phyloP scores from a whole-genome alignment of 352 stramenopile genomes.

The Thalassiosira livingstoniorum region DNA sequence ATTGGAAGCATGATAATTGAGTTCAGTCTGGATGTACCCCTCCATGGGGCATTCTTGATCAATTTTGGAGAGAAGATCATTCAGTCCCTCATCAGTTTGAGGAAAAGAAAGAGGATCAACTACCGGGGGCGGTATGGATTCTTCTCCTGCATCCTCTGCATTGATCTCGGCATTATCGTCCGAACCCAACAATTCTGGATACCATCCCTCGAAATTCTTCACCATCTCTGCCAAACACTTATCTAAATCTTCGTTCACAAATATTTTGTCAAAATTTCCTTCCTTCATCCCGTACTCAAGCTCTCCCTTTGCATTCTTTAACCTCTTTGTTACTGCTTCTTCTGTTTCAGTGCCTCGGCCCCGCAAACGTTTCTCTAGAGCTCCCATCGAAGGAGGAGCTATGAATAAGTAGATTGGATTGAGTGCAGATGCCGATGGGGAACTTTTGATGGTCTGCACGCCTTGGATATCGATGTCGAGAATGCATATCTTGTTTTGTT shows the following conservation, averaged over 20 bases:
- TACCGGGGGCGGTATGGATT: slow-evolving; percentile 13
- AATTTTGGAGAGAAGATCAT: slow-evolving; percentile 35
- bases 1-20: slow-evolving; percentile 34
- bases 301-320: slow-evolving; percentile 93
- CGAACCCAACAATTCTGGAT: slow-evolving; percentile 58
- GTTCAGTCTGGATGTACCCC: slow-evolving; percentile 33
- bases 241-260: slow-evolving; percentile 77
- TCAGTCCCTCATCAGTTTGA: slow-evolving; percentile 34
- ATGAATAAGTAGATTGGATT: slow-evolving; percentile 93
- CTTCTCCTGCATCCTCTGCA: not conserved
- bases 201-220: slow-evolving; percentile 67
- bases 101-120: slow-evolving; percentile 45
- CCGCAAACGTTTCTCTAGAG: slow-evolving; percentile 94
- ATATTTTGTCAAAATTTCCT: slow-evolving; percentile 65
- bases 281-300: slow-evolving; percentile 87
- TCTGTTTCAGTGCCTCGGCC: slow-evolving; percentile 95
- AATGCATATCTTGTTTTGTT: slow-evolving; percentile 96
- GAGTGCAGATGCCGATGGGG: slow-evolving; percentile 71
- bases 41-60: slow-evolving; percentile 46
- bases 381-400: slow-evolving; percentile 92
- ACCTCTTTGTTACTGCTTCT: slow-evolving; percentile 92
- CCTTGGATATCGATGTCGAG: slow-evolving; percentile 99
- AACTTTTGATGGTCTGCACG: slow-evolving; percentile 92
- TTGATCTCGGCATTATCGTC: not conserved
- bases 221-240: slow-evolving; percentile 66